Base-by-base conservation (phyloP, 139 green algal species). In the Gonium pectorale region DNA sequence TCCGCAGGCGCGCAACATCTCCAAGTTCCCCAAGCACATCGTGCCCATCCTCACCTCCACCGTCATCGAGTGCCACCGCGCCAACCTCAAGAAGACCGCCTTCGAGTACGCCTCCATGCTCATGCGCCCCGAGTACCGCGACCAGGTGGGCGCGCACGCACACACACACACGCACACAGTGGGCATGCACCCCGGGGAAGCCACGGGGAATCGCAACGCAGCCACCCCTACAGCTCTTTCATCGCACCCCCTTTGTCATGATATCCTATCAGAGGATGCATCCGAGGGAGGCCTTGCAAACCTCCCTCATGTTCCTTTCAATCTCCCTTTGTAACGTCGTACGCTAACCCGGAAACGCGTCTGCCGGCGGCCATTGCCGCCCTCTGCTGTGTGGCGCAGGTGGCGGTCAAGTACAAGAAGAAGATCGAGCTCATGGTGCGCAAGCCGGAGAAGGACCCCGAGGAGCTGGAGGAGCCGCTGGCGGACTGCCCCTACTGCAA, bases 21-120 rank as follows among this genome's bases (percentile, higher is more conserved):
- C 84, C 44, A 88, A 88, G 84, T 85, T 88, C 60, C 83, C 83
- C 71, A 88, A 88, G 70, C 95, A 98, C 85, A 86, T 95, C 13
- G 95, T 97, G 79, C 93, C 95, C 56, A 98, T 98, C 89, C 90
- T 98, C 41, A 98, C 95, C 4, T 96, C 92, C 46, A 95, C 94
- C 19, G 94, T 97, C 62, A 95, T 98, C 73, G 94, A 97, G 92
- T 98, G 95, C 89, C 92, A 95, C 80, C 88, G 93, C 9, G 93
- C 95, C 21, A 92, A 88, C 3, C 79, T 97, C 40, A 95, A 96
- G 81, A 89, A 88, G 52, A 92, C 92, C 1, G 94, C 95, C 26
- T 95, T 94, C 74, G 91, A 96, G 82, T 95, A 96, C 86, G 94
- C 94, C 6, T 87, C 85, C 49, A 91, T 92, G 88, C 90, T 98